phyloP scores from a whole-genome alignment of 208 protist species.

The Acanthamoeba triangularis region DNA sequence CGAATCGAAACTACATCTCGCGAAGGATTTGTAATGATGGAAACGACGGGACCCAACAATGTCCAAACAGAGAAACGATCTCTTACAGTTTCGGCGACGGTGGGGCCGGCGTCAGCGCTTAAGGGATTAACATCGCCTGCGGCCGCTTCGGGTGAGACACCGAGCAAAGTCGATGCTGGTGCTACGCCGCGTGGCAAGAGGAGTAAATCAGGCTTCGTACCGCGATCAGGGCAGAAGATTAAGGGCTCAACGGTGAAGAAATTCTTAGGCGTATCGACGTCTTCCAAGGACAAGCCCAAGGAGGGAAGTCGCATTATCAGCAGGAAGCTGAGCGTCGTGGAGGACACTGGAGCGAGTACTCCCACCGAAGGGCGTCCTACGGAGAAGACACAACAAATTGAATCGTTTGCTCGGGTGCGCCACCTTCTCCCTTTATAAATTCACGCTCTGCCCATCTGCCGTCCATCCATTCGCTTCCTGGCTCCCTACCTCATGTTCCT shows the following conservation, averaged over 20 bases:
- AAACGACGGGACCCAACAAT: too few relatives aligned
- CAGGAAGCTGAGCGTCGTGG: not conserved
- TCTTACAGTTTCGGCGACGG: not conserved
- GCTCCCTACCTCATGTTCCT: not conserved
- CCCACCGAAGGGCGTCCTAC: not conserved
- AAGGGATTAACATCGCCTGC: not conserved
- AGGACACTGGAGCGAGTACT: not conserved
- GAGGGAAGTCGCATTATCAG: not conserved
- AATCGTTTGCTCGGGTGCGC: slow-evolving; percentile 24
- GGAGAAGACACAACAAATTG: slow-evolving; percentile 12
- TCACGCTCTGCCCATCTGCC: not conserved
- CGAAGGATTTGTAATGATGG: too few relatives aligned
- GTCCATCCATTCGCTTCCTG: not conserved
- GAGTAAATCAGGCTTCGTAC: slow-evolving; percentile 50
- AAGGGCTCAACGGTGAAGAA: slow-evolving; percentile 63
- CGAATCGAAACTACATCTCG: too few relatives aligned
- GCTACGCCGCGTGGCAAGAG: not conserved
- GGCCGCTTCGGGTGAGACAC: not conserved
- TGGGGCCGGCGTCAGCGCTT: not conserved
- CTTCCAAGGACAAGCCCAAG: not conserved
- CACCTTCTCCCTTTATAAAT: not conserved
- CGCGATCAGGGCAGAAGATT: slow-evolving; percentile 9
- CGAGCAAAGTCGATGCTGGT: not conserved
- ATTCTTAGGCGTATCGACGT: slow-evolving; percentile 26
- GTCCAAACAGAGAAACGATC: not conserved